Percentiles rank a stretch among this genome's conserved stretches.
Conservation (phyloP, 148 eudicot genomes). For the Pharnaceum exiguum region DNA sequence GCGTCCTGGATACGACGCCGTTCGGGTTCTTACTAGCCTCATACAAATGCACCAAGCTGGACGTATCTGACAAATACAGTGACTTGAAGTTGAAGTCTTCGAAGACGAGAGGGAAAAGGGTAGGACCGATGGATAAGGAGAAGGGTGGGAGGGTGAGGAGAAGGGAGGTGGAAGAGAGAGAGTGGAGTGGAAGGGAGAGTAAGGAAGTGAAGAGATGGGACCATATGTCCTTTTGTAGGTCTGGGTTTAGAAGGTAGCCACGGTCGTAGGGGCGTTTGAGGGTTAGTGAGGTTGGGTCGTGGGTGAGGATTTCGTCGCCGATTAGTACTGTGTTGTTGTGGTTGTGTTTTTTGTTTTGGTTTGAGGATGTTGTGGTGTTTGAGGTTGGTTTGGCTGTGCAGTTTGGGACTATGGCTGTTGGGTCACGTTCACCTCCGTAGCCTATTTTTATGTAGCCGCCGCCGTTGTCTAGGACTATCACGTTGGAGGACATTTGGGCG, state of each 20-base stretch:
- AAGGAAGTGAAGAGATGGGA: slow-evolving; percentile 59
- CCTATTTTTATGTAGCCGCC: slow-evolving; percentile 81
- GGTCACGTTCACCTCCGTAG: slow-evolving; percentile 77
- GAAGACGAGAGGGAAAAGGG: slow-evolving; percentile 61
- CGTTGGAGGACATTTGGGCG: slow-evolving; percentile 49
- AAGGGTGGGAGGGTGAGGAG: slow-evolving; percentile 59
- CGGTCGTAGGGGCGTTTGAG: slow-evolving; percentile 87
- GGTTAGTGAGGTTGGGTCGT: slow-evolving; percentile 78
- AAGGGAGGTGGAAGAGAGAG: slow-evolving; percentile 53
- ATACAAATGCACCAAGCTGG: slow-evolving; percentile 64
- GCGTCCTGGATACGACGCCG: slow-evolving; percentile 54
- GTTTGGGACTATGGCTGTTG: slow-evolving; percentile 63
- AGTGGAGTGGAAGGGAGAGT: slow-evolving; percentile 28
- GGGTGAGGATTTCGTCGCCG: slow-evolving; percentile 47
- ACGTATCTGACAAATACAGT: slow-evolving; percentile 54
- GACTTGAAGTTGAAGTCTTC: slow-evolving; percentile 74
- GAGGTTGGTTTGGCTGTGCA: slow-evolving; percentile 56
- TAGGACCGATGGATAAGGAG: slow-evolving; percentile 44
- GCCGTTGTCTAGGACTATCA: slow-evolving; percentile 93
- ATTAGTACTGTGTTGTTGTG: slow-evolving; percentile 45
- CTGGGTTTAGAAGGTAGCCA: slow-evolving; percentile 80
- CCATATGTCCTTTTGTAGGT: slow-evolving; percentile 80
- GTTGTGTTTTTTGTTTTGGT: no score
- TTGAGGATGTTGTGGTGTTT: slow-evolving; percentile 18
- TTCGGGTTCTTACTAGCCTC: slow-evolving; percentile 63